Evolutionary conservation across 116 monocot genomes (phyloP), one percentile per base, ranked within the genome.

Genomic region (Phalaenopsis hybrid): DNA sequence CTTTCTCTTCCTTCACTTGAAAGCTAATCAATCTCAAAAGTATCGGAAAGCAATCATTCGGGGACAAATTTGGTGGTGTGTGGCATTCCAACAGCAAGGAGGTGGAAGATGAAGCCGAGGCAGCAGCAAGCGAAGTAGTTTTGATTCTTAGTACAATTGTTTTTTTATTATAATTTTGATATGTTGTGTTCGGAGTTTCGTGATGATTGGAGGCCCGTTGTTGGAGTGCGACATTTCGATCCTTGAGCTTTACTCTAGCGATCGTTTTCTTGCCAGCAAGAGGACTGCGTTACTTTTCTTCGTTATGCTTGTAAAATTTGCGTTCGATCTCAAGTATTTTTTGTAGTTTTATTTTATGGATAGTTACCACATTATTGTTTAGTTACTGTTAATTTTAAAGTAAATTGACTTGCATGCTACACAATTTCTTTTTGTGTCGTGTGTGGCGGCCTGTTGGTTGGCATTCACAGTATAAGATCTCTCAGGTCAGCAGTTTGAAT

Each of bases 1-100:
- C 55, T 55, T 69, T n/a, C 49, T 81, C 21, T 73, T 33, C 72
- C 70, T 44, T 73, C 41, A 34, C 81, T 81, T 74, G 43, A 31
- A 81, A 81, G 73, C 57, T 57, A 74, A 74, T 25, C 81, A 74
- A 81, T 37, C 73, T 15, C 41, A 16, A 31, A 37, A 12, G 73
- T 17, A 34, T 15, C 33, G 8, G 37, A 28, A 67, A 73, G 73
- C 43, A 73, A 73, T 73, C 43, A 72, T 31, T 72, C 3, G 37
- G 13, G 72, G 2, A 37, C 11, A 34, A 72, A 72, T 72, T 72
- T 72, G 55, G 72, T 37, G 41, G 34, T 72, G 11, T 15, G 8
- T 13, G 72, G 15, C 72, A 11, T 72, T 37, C 72, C 10, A 72
- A 34, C 72, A 72, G 72, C 34, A 72, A 34, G 34, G 37, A 72